Base-by-base conservation (phyloP, 2,329 filamentous ascomycete species). In the Diaporthe longicolla region DNA sequence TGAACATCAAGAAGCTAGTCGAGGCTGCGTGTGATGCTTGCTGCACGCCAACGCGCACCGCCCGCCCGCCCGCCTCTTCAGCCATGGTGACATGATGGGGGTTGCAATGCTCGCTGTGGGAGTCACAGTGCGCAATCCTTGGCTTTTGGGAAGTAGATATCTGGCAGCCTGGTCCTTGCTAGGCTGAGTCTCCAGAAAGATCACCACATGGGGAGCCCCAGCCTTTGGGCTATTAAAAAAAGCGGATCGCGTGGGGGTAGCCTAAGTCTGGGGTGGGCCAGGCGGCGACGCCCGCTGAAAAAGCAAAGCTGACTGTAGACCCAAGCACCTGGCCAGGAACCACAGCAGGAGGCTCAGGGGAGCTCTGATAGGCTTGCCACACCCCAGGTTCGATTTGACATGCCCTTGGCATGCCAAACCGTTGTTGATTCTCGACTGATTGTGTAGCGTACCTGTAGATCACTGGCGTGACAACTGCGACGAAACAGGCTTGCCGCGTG, bases 171-270 rank as follows among this genome's bases (percentile, higher is more conserved):
- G 73, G 52, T 65, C 45, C 57, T 43, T 57, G 59, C 52, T 72
- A 72, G 71, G 29, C 71, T 43, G 54, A 19, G 48, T 45, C 57
- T 37, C 45, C 50, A 26, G 26, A 59, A 54, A n/a, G 70, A 72
- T 61, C 61, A 50, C 26, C 59, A 48, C 73, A 68, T 69, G 70
- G 73, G 73, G 61, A 40, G 37, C 45, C 73, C 70, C 58, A 63
- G 21, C 70, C 24, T 66, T 71, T 26, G 29, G 32, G 52, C 70
- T 61, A 59, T 61, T 61, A 66, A 72, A 61, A 71, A 72, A 74
- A 66, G 70, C 66, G 73, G 73, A 54, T 45, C 55, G 71, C 73
- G 70, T 74, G 73, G 73, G 73, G 73, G 73, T 35, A 29, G 24
- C 45, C 19, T 13, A 3, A 50, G 19, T 11, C 48, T 48, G n/a